Evolutionary conservation across 78 protist genomes (phyloP).

Genomic region (Polysphondylium violaceum): DNA sequence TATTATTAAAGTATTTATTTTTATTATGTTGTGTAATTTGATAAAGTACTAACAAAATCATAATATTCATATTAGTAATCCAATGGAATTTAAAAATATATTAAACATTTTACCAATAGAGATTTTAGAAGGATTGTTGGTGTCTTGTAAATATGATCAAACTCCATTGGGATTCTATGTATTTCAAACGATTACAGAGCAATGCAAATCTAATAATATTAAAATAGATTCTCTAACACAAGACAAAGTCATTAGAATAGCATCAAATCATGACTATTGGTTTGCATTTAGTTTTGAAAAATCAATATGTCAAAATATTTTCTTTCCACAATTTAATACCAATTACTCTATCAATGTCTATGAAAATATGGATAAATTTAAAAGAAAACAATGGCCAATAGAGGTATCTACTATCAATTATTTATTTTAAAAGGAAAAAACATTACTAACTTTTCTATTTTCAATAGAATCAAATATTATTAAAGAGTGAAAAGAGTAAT

Average conservation of each 20-base stretch:
- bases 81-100: not conserved
- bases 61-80: not conserved
- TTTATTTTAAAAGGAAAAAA: not conserved
- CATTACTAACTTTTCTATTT: not conserved
- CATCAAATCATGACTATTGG: slow-evolving; percentile 44
- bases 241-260: not conserved
- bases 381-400: slow-evolving; percentile 21
- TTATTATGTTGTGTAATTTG: not conserved
- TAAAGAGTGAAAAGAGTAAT: not conserved
- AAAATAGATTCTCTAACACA: not conserved
- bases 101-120: slow-evolving; percentile 12
- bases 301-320: slow-evolving; percentile 40
- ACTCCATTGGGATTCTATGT: slow-evolving; percentile 48
- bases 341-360: slow-evolving; percentile 29
- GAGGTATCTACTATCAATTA: not conserved
- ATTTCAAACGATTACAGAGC: no score
- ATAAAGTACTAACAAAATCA: not conserved
- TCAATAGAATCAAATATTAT: slow-evolving; percentile 9
- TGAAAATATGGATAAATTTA: slow-evolving; percentile 9
- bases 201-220: not conserved
- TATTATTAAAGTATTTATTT: slow-evolving; percentile 9
- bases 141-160: slow-evolving; percentile 19
- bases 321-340: slow-evolving; percentile 5
- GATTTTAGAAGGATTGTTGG: slow-evolving; percentile 6
- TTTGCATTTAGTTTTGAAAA: slow-evolving; percentile 54